phyloP scores from a whole-genome alignment of 805 yeast species.

The Kodamaea leandrae region DNA sequence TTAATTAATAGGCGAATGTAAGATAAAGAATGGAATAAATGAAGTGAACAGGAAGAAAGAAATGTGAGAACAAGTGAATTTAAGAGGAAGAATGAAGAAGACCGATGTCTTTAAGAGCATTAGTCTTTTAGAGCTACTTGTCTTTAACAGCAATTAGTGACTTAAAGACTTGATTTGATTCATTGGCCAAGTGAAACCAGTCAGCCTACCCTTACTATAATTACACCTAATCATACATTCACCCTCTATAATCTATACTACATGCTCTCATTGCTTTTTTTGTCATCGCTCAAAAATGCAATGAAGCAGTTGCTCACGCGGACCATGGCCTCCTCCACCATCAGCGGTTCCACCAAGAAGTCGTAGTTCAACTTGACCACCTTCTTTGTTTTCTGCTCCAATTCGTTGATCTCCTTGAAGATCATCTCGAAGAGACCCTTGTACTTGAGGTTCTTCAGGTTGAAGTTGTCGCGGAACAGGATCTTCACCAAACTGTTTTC shows the following conservation, averaged over 20 bases:
- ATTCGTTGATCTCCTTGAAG: constrained; percentile 24
- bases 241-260: constrained; percentile 1
- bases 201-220: too few species aligned
- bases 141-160: too few species aligned
- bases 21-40: background rate
- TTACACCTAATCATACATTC: background rate
- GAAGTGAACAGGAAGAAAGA: too few species aligned
- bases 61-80: background rate
- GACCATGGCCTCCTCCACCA: constrained; percentile 30
- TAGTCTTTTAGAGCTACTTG: too few species aligned
- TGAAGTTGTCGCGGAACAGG: constrained; percentile 38
- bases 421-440: constrained; percentile 38
- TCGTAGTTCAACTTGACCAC: constrained; percentile 39
- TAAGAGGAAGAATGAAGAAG: background rate
- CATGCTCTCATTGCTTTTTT: constrained; percentile 1
- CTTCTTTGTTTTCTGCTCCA: constrained; percentile 16
- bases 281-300: background rate
- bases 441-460: constrained; percentile 35
- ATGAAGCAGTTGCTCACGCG: constrained; percentile 20
- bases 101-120: background rate
- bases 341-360: constrained; percentile 27
- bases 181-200: too few species aligned
- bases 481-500: constrained; percentile 22
- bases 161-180: too few species aligned
- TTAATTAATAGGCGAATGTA: constrained; percentile 12